Base-by-base conservation (phyloP, 768 basidiomycete species). In the Boletus rubescentipes region DNA sequence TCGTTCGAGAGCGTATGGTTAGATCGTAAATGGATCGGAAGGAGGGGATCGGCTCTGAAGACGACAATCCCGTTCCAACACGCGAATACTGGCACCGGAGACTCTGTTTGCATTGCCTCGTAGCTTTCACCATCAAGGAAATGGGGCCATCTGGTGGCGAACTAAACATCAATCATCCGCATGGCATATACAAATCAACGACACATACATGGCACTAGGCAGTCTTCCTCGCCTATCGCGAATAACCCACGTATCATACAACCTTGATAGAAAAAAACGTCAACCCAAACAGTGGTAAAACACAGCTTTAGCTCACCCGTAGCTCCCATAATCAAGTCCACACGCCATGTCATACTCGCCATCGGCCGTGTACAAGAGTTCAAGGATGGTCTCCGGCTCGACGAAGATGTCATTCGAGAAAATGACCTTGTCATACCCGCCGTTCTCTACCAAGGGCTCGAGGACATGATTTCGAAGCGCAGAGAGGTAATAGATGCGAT, bases 41-140 rank as follows among this genome's bases (percentile, higher is more conserved):
- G 66, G 30, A 78, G 41, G 5, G 77, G 75, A 46, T 78, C 77
- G 0, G 77, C 71, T 8, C 58, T 40, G 58, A 78, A 72, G 3
- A 71, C 72, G 44, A 68, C 67, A 57, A 78, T 74, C 31, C 77
- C 77, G 46, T 78, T 78, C 77, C 77, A 78, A 62, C 77, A 78
- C 0, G 74, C 55, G 51, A 76, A 74, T 7, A 77, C 77, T 10
- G 77, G 76, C 2, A 69, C 77, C 11, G 77, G 75, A 14, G 72
- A 68, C 34, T 73, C 77, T 9, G 49, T 57, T 46, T 68, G 62
- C 60, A 78, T 68, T 4, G 72, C 72, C 36, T 65, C 59, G 55
- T 68, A 66, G 47, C 61, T 71, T 10, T 67, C 70, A 8, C 66
- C 57, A 38, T 78, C 75, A 37, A 77, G 66, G 54, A 78, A 73